Base-by-base conservation (phyloP, 2,329 filamentous ascomycete genomes). In the Camillea tinctor region DNA sequence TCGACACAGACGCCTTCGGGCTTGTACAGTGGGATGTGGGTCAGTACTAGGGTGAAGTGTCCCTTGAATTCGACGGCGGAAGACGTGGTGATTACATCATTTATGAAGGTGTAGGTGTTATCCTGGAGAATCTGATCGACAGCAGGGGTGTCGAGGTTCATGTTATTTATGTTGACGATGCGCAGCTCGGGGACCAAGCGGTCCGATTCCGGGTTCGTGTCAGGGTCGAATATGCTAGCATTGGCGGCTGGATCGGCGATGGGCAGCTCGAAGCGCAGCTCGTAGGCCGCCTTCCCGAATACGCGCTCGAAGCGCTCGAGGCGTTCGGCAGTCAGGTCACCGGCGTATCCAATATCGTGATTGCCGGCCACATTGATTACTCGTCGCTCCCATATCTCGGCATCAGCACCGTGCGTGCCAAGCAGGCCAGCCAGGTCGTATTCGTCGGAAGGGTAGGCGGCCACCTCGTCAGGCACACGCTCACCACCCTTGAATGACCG, bases 341-440 rank as follows among this genome's bases (percentile, higher is more conserved):
- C 95, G 0, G 93, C 92, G 73, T 99, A 99, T 36, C 95, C 95
- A 70, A 99, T 88, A 74, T 99, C 95, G 73, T 99, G 95, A 71
- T 99, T 99, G 1, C 95, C 95, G 0, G 88, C 93, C 23, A 98
- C 86, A 67, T 97, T 96, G 73, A 99, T 92, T 64, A 97, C 82
- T 58, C 90, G 85, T 49, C 80, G 83, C n/a, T 81, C 76, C 95
- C 95, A 98, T 2, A 76, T 74, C 5, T 79, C 75, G 6, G 76
- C 74, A 60, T 84, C 80, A 52, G 78, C 77, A 54, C 80, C 73
- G 7, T 78, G 71, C 5, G 73, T 76, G 48, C 80, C 79, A 3
- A 87, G 72, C 21, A 81, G 75, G 3, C 82, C 83, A 0, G 81
- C 73, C 5, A 85, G 66, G 1, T 80, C 77, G 68, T 86, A 82